Conservation (phyloP, 2,329 filamentous ascomycete genomes). For the Xylaria sp. region DNA sequence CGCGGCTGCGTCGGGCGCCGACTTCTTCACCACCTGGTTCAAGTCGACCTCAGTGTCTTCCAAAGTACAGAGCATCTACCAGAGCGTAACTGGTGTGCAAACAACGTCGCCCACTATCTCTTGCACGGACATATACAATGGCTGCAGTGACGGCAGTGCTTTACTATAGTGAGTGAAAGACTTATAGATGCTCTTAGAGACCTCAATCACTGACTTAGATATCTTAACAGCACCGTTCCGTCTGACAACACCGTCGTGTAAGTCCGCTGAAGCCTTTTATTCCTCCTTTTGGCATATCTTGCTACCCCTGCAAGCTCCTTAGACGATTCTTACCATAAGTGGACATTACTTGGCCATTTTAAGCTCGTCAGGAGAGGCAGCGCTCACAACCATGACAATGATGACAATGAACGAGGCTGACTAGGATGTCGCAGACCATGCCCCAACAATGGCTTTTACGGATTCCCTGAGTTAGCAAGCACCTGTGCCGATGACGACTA, state of each 20-base stretch:
- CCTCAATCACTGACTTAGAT: conserved; percentile 2
- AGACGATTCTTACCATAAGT: too few species aligned
- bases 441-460: conserved; percentile 33
- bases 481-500: conserved; percentile 37
- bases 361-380: too few species aligned
- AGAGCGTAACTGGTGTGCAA: conserved; percentile 31
- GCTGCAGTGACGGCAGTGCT: conserved; percentile 32
- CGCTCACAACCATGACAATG: too few species aligned
- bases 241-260: conserved; percentile 33
- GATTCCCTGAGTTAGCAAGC: conserved; percentile 29
- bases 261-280: too few species aligned
- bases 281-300: too few species aligned
- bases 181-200: background rate
- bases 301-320: too few species aligned
- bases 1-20: conserved; percentile 18
- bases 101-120: conserved; percentile 36
- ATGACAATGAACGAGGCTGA: too few species aligned
- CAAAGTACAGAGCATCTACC: conserved; percentile 37
- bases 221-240: conserved; percentile 31
- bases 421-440: too few species aligned
- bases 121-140: conserved; percentile 33
- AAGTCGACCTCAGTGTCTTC: conserved; percentile 28
- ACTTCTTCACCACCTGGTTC: conserved; percentile 40
- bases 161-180: conserved; percentile 35
- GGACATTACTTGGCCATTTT: too few species aligned